These are phyloP conservation scores for Phytophthora ohioensis DNA, from an alignment of 352 stramenopile species.

Conservation along the genomic window DNA sequence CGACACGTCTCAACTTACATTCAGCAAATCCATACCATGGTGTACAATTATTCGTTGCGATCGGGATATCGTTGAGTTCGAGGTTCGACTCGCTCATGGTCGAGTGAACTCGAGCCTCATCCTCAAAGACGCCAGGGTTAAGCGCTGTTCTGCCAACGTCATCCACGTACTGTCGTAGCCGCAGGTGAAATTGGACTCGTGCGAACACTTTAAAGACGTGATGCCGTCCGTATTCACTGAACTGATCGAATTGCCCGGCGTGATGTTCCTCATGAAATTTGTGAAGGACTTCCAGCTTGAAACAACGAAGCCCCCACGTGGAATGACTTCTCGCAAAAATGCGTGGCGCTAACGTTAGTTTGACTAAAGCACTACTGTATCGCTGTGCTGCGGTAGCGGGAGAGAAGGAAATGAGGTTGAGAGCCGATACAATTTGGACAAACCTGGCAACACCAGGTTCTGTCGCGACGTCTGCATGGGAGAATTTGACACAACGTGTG, in stretches of 20 bases:
- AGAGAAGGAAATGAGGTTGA: too few relatives aligned
- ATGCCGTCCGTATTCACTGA: conserved; percentile 26
- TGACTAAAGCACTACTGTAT: too few relatives aligned
- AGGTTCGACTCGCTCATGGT: conserved; percentile 39
- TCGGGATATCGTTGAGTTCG: conserved; percentile 53
- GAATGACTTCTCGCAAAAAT: conserved; percentile 41
- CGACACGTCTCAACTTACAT: too few relatives aligned
- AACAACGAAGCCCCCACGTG: conserved; percentile 28
- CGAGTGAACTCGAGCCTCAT: conserved; percentile 23
- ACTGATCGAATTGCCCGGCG: conserved; percentile 16
- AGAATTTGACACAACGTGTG: too few relatives aligned
- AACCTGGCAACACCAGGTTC: too few relatives aligned
- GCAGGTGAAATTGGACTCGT: conserved; percentile 32
- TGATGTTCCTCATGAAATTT: conserved; percentile 34
- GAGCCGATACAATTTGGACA: too few relatives aligned
- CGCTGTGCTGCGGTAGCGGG: too few relatives aligned
- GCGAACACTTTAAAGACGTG: conserved; percentile 21
- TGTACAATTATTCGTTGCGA: conserved; percentile 40
- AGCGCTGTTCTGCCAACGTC: conserved; percentile 27
- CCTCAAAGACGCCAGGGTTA: conserved; percentile 27
- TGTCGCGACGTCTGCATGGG: too few relatives aligned
- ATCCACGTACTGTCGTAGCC: conserved; percentile 36
- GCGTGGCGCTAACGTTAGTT: not conserved
- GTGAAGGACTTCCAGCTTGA: conserved; percentile 32
- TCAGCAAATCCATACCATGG: too few relatives aligned